Conservation (phyloP, 2,329 filamentous ascomycete genomes). For the Aureobasidium sp. region DNA sequence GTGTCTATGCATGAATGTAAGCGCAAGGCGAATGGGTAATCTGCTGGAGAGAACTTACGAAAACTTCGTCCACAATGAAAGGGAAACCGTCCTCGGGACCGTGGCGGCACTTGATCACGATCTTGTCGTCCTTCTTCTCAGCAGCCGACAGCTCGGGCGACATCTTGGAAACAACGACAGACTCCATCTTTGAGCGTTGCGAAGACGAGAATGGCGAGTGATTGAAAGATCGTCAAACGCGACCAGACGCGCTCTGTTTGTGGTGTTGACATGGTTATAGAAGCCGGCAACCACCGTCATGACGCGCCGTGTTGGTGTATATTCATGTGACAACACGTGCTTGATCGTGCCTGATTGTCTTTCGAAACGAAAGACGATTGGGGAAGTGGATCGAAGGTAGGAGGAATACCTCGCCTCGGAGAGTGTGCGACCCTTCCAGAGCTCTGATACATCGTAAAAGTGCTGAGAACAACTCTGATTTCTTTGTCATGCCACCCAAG, state of each 20-base stretch:
- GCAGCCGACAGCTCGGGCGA: background rate
- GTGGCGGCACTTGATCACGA: background rate
- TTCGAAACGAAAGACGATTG: background rate
- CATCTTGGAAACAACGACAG: background rate
- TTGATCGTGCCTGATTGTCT: background rate
- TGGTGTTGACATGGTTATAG: background rate
- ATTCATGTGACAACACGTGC: background rate
- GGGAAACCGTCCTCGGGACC: background rate
- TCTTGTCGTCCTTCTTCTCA: background rate
- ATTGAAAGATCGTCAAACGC: background rate
- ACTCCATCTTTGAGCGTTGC: no score
- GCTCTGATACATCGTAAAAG: background rate
- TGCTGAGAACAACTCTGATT: background rate
- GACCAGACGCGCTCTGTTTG: background rate
- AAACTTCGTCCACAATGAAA: background rate
- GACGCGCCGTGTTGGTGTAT: background rate
- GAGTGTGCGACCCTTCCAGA: background rate
- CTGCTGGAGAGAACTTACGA: background rate
- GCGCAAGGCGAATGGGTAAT: background rate
- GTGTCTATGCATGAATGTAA: background rate
- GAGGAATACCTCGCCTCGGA: no score
- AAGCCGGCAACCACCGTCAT: background rate
- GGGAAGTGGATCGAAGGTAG: background rate
- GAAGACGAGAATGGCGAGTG: background rate
- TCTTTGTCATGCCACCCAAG: background rate